These are phyloP conservation scores for Paramicrosporidium saccamoebae DNA, from an alignment of 371 early-diverging fungal genomes.

Conservation along the genomic window DNA sequence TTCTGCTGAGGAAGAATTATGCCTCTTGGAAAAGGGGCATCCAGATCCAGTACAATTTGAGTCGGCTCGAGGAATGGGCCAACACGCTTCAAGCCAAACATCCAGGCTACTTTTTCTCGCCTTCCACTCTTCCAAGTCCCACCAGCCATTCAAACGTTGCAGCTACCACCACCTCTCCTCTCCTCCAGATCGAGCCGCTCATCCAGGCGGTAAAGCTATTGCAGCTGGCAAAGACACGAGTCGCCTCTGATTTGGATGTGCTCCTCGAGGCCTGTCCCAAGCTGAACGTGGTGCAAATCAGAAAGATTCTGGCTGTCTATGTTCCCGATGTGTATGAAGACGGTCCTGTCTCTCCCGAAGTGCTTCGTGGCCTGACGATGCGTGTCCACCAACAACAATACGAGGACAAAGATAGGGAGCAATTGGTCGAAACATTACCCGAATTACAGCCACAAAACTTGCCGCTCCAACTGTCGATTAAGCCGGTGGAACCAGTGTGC, in stretches of 20 bases:
- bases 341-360: constrained; percentile 9
- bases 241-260: constrained; percentile 62
- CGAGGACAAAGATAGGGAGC: no score
- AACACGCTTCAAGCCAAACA: no score
- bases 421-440: no score
- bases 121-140: no score
- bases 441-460: no score
- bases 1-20: constrained; percentile 61
- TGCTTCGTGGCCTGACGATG: no score
- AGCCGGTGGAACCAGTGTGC: no score
- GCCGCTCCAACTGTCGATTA: no score
- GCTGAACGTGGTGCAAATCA: constrained; percentile 67
- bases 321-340: no score
- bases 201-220: constrained; percentile 77
- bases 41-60: constrained; percentile 90
- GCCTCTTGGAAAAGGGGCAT: constrained; percentile 66
- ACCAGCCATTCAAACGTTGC: no score
- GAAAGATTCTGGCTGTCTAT: constrained; percentile 82
- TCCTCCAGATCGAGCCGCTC: constrained; percentile 55
- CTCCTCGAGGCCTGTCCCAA: constrained; percentile 83
- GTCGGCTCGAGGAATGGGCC: constrained; percentile 86
- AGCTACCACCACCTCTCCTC: constrained; percentile 46
- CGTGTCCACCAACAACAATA: no score
- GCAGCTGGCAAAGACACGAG: constrained; percentile 63
- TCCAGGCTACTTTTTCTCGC: no score